Evolutionary conservation across 805 yeast species (phyloP).

Genomic region (Wickerhamomyces sydowiorum): DNA sequence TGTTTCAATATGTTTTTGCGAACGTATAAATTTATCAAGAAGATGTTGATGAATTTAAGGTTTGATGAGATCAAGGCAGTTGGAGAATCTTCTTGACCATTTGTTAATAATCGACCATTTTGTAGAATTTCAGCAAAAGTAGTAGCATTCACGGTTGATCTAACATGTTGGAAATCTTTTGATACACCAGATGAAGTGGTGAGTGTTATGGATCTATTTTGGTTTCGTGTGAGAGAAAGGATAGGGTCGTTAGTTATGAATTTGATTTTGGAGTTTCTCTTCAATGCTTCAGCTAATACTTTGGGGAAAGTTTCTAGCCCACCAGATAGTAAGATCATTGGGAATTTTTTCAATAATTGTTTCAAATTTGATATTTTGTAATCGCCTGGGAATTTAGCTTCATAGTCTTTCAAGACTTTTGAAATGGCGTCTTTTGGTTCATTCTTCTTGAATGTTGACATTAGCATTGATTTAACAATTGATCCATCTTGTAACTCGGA

Average conservation of each 20-base stretch:
- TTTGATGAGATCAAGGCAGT: conserved; percentile 13
- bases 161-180: conserved; percentile 43
- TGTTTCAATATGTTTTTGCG: conserved; percentile 37
- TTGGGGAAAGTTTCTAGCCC: conserved; percentile 55
- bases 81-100: conserved; percentile 7
- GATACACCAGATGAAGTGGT: not conserved
- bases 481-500: conserved; percentile 61
- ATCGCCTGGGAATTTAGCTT: conserved; percentile 33
- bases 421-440: conserved; percentile 11
- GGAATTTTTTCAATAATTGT: conserved; percentile 40
- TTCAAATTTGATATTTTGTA: conserved; percentile 31
- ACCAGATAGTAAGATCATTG: conserved; percentile 51
- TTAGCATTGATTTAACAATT: conserved; percentile 38
- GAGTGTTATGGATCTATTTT: conserved; percentile 3
- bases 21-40: conserved; percentile 64
- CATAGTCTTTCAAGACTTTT: conserved; percentile 31
- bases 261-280: conserved; percentile 33
- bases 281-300: conserved; percentile 33
- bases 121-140: conserved; percentile 24
- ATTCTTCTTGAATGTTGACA: conserved; percentile 13
- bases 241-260: conserved; percentile 27
- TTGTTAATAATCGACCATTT: conserved; percentile 20
- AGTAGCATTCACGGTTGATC: conserved; percentile 49
- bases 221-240: conserved; percentile 6
- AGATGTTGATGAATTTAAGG: conserved; percentile 34